A percentile compares a stretch with the other conserved stretches of the same genome.
phyloP scores from a whole-genome alignment of 2,329 filamentous ascomycete genomes.

The Aureobasidium sp. region DNA sequence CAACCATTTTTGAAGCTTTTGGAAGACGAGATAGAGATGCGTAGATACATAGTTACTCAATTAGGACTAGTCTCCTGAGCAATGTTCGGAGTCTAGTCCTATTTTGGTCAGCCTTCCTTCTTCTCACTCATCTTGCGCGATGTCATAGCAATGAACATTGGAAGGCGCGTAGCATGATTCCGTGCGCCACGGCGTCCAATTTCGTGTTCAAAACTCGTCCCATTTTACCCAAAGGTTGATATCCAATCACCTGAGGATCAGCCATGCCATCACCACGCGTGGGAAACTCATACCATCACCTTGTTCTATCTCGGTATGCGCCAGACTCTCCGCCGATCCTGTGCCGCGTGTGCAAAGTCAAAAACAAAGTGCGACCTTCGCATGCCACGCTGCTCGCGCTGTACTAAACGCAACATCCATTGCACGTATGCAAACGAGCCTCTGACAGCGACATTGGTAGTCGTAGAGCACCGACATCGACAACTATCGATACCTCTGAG shows the following conservation, averaged over 20 bases:
- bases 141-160: neutral
- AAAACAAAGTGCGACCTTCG: constrained; percentile 13
- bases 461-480: neutral
- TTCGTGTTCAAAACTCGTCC: neutral
- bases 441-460: neutral
- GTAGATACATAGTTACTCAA: neutral
- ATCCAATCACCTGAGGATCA: neutral
- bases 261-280: neutral
- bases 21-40: neutral
- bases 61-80: constrained; percentile 9
- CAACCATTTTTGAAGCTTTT: neutral
- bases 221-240: neutral
- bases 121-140: neutral
- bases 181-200: neutral
- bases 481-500: neutral
- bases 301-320: neutral
- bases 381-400: constrained; percentile 3
- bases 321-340: constrained; percentile 6
- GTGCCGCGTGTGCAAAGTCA: constrained; percentile 15
- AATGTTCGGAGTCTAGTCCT: constrained; percentile 11
- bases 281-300: neutral
- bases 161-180: neutral
- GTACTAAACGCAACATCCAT: constrained; percentile 2
- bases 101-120: neutral
- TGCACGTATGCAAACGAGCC: constrained; percentile 17